A percentile compares a stretch with the other conserved stretches of the same genome.
Conservation (phyloP, 192 early-diverging fungal species). For the Pilobolus umbonatus region DNA sequence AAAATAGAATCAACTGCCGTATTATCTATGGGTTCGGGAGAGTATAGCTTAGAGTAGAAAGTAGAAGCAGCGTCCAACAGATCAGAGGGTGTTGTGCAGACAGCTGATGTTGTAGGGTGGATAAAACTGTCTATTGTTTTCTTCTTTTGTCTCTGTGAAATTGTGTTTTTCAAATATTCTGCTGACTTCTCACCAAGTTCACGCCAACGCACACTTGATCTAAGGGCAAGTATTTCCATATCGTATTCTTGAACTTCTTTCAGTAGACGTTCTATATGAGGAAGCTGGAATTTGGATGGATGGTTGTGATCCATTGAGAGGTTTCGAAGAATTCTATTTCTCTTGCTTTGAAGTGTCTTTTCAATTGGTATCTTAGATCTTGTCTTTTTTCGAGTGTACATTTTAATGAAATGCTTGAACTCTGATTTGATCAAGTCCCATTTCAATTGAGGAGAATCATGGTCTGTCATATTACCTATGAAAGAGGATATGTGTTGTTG, state of each 20-base stretch:
- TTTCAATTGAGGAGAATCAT: no score
- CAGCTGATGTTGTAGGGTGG: not conserved
- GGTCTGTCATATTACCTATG: no score
- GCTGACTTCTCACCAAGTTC: not conserved
- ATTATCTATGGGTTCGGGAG: slow-evolving; percentile 1
- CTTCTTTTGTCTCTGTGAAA: not conserved
- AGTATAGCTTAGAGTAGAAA: not conserved
- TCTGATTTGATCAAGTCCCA: no score
- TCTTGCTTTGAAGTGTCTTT: no score
- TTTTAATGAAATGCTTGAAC: no score
- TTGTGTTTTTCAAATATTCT: not conserved
- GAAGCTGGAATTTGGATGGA: no score
- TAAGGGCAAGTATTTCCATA: no score
- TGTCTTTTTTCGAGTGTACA: no score
- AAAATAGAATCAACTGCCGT: not conserved
- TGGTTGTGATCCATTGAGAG: no score
- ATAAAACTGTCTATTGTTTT: not conserved
- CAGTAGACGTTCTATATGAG: not conserved
- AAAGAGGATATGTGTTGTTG: no score
- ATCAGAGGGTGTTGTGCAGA: not conserved
- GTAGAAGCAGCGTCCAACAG: not conserved
- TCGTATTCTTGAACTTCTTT: not conserved
- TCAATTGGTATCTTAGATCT: no score
- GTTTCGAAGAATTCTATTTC: no score
- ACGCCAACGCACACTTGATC: not conserved